phyloP scores from a whole-genome alignment of 176 grass and related monocot species.

The Ensete ventricosum region DNA sequence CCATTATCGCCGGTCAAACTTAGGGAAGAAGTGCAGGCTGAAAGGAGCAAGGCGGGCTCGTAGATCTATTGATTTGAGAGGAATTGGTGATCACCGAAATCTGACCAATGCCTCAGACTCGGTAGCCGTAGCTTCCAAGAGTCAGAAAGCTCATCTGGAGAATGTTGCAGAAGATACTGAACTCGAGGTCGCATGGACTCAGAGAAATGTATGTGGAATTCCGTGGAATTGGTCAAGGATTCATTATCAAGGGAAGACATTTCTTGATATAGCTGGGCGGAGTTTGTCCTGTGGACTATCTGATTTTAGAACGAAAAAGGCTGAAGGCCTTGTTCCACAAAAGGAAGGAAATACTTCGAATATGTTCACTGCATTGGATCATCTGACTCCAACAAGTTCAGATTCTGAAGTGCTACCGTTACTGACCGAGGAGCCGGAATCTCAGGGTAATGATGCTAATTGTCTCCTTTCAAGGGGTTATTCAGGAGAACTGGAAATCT shows the following conservation, averaged over 20 bases:
- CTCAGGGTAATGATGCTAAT: conserved; percentile 17
- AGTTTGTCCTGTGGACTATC: conserved; percentile 88
- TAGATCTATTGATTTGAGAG: conserved; percentile 16
- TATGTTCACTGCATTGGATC: conserved; percentile 34
- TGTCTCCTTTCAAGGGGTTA: conserved; percentile 32
- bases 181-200: conserved; percentile 34
- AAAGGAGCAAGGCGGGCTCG: conserved; percentile 15
- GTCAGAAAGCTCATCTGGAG: not conserved
- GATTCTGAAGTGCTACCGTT: conserved; percentile 79
- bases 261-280: conserved; percentile 81
- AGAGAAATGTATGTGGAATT: conserved; percentile 75
- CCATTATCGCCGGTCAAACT: not conserved
- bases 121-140: conserved; percentile 3
- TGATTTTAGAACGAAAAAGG: conserved; percentile 57
- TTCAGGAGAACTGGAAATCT: conserved; percentile 82
- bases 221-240: conserved; percentile 98
- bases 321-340: conserved; percentile 31
- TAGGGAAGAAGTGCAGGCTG: conserved; percentile 28
- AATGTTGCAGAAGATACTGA: conserved; percentile 30
- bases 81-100: not conserved
- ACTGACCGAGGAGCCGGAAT: conserved; percentile 33
- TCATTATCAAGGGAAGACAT: conserved; percentile 82
- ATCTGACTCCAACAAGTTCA: conserved; percentile 48
- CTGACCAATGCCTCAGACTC: not conserved
- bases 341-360: conserved; percentile 37